A percentile compares a stretch with the other conserved stretches of the same genome.
Conservation (phyloP, 805 yeast genomes). For the Debaryomyces tyrocola region DNA sequence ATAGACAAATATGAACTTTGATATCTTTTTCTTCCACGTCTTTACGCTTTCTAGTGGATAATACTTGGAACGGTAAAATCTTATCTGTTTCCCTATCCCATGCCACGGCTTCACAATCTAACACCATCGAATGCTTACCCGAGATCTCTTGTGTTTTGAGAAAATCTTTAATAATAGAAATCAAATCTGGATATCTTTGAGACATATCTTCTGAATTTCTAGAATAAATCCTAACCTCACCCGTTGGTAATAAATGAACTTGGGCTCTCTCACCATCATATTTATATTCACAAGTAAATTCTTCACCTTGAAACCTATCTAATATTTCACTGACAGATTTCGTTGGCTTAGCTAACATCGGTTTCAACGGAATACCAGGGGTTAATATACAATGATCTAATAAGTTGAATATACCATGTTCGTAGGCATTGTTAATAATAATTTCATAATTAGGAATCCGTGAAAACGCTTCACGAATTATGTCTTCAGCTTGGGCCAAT, state of each 20-base stretch:
- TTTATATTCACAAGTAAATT: slow-evolving; percentile 93
- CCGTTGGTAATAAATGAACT: slow-evolving; percentile 69
- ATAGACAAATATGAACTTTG: slow-evolving; percentile 86
- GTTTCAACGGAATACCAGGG: slow-evolving; percentile 94
- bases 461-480: slow-evolving; percentile 80
- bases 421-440: slow-evolving; percentile 63
- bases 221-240: slow-evolving; percentile 76
- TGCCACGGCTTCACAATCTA: slow-evolving; percentile 98
- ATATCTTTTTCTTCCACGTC: slow-evolving; percentile 86
- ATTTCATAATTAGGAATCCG: slow-evolving; percentile 89
- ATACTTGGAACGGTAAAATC: slow-evolving; percentile 89
- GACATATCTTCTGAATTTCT: slow-evolving; percentile 98
- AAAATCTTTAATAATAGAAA: slow-evolving; percentile 64
- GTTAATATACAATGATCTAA: slow-evolving; percentile 68
- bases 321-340: slow-evolving; percentile 89
- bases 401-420: slow-evolving; percentile 66
- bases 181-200: slow-evolving; percentile 88
- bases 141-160: slow-evolving; percentile 30
- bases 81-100: slow-evolving; percentile 81
- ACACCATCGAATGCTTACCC: slow-evolving; percentile 53
- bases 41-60: slow-evolving; percentile 91
- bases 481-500: slow-evolving; percentile 68
- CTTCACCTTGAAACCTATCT: slow-evolving; percentile 80
- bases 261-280: slow-evolving; percentile 99
- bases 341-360: slow-evolving; percentile 98